These are phyloP conservation scores for Penicillium bovifimosum DNA, from an alignment of 495 filamentous ascomycete species.

Conservation along the genomic window DNA sequence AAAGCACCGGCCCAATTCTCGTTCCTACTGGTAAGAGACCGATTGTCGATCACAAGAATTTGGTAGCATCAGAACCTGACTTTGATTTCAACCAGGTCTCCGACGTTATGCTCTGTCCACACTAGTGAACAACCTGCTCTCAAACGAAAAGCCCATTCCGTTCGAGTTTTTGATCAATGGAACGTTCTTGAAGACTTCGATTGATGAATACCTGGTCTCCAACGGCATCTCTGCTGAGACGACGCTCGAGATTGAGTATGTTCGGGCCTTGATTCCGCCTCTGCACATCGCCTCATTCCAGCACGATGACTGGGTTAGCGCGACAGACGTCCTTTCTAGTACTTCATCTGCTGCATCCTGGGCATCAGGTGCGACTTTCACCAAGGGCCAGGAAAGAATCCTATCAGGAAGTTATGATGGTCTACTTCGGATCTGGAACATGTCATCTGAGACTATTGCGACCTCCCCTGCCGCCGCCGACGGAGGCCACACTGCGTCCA, in stretches of 20 bases:
- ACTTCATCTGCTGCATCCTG: slow-evolving; percentile 57
- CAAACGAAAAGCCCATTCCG: slow-evolving; percentile 71
- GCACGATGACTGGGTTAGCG: slow-evolving; percentile 93
- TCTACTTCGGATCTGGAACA: slow-evolving; percentile 79
- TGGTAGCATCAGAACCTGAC: slow-evolving; percentile 8
- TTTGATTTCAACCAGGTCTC: slow-evolving; percentile 49
- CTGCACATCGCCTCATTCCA: slow-evolving; percentile 80
- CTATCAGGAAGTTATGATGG: slow-evolving; percentile 91
- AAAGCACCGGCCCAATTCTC: slow-evolving; percentile 56
- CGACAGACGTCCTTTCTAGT: slow-evolving; percentile 76
- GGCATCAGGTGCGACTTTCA: slow-evolving; percentile 37
- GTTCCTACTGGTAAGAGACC: slow-evolving; percentile 55
- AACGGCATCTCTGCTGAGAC: slow-evolving; percentile 86
- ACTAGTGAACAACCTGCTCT: slow-evolving; percentile 86
- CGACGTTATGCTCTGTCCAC: slow-evolving; percentile 87
- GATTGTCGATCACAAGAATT: neutral
- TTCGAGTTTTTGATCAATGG: slow-evolving; percentile 96
- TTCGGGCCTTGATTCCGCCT: slow-evolving; percentile 83
- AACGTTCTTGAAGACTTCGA: slow-evolving; percentile 76
- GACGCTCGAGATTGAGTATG: slow-evolving; percentile 84
- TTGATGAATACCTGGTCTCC: slow-evolving; percentile 80
- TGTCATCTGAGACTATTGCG: slow-evolving; percentile 69
- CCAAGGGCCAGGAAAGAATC: slow-evolving; percentile 59
- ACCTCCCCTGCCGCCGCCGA: slow-evolving; percentile 57
- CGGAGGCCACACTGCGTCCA: slow-evolving; percentile 66